A percentile compares a stretch with the other conserved stretches of the same genome.
Evolutionary conservation across 73 alveolate genomes (phyloP).

Genomic region (Symbiodinium natans): DNA sequence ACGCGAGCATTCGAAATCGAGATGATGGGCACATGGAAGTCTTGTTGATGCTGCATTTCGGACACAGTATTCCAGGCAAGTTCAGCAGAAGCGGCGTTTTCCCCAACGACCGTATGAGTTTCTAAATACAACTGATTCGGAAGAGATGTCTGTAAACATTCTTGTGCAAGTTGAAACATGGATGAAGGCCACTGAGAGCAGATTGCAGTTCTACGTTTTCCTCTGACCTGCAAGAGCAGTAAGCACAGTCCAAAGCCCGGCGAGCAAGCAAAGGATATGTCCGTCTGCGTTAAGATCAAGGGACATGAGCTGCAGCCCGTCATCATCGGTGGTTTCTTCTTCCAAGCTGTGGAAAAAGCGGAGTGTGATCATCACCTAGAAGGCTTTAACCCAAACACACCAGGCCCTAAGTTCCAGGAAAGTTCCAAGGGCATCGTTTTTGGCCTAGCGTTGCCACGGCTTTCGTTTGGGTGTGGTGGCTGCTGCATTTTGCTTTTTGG

Average conservation of each 20-base stretch:
- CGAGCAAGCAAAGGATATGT: too few relatives aligned
- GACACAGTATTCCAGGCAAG: too few relatives aligned
- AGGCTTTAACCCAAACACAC: not conserved
- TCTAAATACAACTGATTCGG: not conserved
- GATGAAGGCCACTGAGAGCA: constrained; percentile 13
- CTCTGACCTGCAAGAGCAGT: not conserved
- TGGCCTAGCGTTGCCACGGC: not conserved
- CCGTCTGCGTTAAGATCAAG: constrained; percentile 3
- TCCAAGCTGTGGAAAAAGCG: constrained; percentile 10
- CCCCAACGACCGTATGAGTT: not conserved
- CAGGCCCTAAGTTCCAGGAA: not conserved
- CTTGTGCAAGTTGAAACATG: not conserved
- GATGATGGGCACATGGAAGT: too few relatives aligned
- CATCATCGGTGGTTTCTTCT: not conserved
- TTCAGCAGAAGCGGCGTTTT: not conserved
- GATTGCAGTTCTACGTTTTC: too few relatives aligned
- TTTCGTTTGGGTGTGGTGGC: not conserved
- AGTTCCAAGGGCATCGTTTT: not conserved
- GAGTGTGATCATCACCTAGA: constrained; percentile 16
- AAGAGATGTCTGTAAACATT: constrained; percentile 20
- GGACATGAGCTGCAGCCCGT: constrained; percentile 17
- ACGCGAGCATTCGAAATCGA: too few relatives aligned
- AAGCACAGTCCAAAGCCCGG: too few relatives aligned
- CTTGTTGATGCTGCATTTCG: too few relatives aligned
- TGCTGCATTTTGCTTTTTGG: not conserved